Evolutionary conservation across 495 filamentous ascomycete genomes (phyloP), one percentile per base, ranked within the genome.

Genomic region (Cryomyces antarcticus): DNA sequence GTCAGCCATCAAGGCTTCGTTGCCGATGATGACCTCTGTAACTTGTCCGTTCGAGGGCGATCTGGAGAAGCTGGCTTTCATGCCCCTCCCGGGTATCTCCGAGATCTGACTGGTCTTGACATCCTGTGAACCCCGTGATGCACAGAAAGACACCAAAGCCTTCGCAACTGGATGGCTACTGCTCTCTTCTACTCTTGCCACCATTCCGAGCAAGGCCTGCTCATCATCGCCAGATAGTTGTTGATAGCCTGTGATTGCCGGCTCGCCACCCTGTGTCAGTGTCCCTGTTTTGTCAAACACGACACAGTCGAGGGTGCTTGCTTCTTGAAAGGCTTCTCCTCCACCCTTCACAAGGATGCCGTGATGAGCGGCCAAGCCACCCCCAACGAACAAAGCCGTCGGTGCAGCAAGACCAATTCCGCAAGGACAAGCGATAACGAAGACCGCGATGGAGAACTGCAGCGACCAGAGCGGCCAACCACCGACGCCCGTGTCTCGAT

Each of bases 261-360:
- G 74, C 42, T 85, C 78, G 31, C 81, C 83, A 31, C 88, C 88
- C 50, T 82, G 64, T 0, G 88, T 96, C 39, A 96, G 62, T 1
- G 88, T 96, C 0, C 88, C 88, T 0, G 88, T 96, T 64, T 96
- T 96, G 64, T 96, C 88, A 51, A 96, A 95, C 10, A 95, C 84
- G 17, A 95, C 74, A 43, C 76, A 78, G 55, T 92, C 82, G 5
- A 95, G 67, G 4, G 68, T 68, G 48, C 84, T 92, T 7, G 89
- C 86, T 62, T 92, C 86, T 58, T 96, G 82, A 52, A 96, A 95
- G 1, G 89, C 88, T 53, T 93, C 84, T 27, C 88, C 89, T 12
- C 88, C 88, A n/a, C 88, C 88, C 57, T 89, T 88, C 46, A 86
- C 88, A 4, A 96, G 62, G 40, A 96, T 92, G 5, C 89, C 88